A percentile compares a stretch with the other conserved stretches of the same genome.
Conservation (phyloP, 2,329 filamentous ascomycete species). For the Clarireedia monteithiana region DNA sequence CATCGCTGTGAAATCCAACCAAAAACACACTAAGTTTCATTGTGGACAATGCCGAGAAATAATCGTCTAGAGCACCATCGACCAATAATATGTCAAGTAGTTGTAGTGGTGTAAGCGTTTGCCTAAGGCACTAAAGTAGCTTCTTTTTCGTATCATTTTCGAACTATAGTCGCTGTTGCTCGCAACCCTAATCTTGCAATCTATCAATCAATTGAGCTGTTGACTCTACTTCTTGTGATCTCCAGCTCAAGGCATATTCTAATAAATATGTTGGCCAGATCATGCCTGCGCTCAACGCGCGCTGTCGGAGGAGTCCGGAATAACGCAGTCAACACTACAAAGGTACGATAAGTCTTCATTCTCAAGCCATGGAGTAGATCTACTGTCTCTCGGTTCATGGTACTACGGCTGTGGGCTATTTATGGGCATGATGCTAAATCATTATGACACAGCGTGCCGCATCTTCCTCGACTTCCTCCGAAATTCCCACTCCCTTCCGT, state of each 20-base stretch:
- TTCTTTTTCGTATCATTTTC: slow-evolving; percentile 11
- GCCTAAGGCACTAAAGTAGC: slow-evolving; percentile 6
- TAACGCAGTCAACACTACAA: slow-evolving; percentile 62
- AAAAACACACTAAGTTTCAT: not conserved
- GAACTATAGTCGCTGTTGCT: slow-evolving; percentile 9
- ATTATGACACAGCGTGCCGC: slow-evolving; percentile 47
- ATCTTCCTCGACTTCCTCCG: slow-evolving; percentile 57
- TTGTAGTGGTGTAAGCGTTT: slow-evolving; percentile 5
- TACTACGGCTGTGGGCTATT: not conserved
- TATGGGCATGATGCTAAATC: slow-evolving; percentile 32
- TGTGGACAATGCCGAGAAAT: slow-evolving; percentile 4
- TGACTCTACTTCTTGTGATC: slow-evolving; percentile 22
- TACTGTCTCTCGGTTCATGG: not conserved
- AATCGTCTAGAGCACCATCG: not conserved
- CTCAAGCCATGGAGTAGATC: not conserved
- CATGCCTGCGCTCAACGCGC: slow-evolving; percentile 83
- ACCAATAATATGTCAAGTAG: slow-evolving; percentile 1
- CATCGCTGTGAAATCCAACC: not conserved
- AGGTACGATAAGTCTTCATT: slow-evolving; percentile 49
- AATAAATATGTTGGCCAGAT: slow-evolving; percentile 83
- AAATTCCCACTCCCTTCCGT: slow-evolving; percentile 67
- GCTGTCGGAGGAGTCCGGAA: slow-evolving; percentile 71
- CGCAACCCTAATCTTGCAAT: slow-evolving; percentile 19
- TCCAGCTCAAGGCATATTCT: slow-evolving; percentile 26
- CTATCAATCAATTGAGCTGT: slow-evolving; percentile 27